Evolutionary conservation across 371 early-diverging fungal genomes (phyloP), one percentile per base, ranked within the genome.

Genomic region (Circinella minor): DNA sequence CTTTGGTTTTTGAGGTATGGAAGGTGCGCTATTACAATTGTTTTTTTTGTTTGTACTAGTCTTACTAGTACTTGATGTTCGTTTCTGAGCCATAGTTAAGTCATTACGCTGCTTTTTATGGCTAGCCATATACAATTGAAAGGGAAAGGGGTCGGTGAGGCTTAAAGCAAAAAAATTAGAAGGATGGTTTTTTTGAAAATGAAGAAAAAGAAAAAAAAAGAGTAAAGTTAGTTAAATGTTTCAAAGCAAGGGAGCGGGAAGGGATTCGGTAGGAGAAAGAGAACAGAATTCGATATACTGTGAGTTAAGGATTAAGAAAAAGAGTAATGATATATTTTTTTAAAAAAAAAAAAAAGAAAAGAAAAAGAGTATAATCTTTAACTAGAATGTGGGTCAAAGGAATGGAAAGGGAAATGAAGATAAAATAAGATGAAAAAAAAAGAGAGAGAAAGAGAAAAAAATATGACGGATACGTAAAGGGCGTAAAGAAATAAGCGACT

Each of bases 1-100:
- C 17, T 64, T 64, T 51, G 65, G 51, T 37, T 64, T 64, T 20
- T 51, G 65, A 51, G 51, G 65, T 9, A 64, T 17, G 46, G 62
- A 18, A 15, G 62, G 18, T 61, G 39, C 4, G 8, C 7, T 34
- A 15, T 17, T 27, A n/a, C 15, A 4, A 17, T 47, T 63, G 63
- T 20, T 63, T 2, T 46, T 63, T 11, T 34, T 36, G 1, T 34
- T 36, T 36, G 38, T 60, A 37, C 11, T 60, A 51, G 51, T 51
- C 0, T 14, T 51, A n/a, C 51, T 51, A n/a, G 8, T 51, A n/a
- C n/a, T 51, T 34, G 11, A n/a, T 34, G 13, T 27, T 62, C 62
- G 65, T 17, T 64, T 64, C 5, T 64, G 65, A 36, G 48, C 36
- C 65, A 51, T 64, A 64, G 13, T 51, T 51, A n/a, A n/a, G 37